These are phyloP conservation scores for Saccharomycopsis amapae DNA, from an alignment of 805 yeast genomes.

Conservation along the genomic window DNA sequence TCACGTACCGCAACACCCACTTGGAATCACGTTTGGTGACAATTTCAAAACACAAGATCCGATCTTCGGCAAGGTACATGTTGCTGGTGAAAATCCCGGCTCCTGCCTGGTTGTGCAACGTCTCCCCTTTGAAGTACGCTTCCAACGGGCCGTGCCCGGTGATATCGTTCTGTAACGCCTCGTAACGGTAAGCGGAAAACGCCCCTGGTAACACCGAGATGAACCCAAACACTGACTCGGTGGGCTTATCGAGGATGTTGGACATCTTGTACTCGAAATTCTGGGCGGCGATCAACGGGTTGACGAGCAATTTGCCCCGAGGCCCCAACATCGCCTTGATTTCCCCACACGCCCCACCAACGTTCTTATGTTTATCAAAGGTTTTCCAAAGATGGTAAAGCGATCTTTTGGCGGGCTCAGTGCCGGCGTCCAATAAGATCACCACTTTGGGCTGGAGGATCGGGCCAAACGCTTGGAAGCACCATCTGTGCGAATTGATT, in stretches of 20 bases:
- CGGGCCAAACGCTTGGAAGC: conserved; percentile 87
- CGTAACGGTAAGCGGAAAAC: conserved; percentile 86
- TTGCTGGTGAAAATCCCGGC: conserved; percentile 87
- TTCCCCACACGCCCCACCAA: conserved; percentile 98
- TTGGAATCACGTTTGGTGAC: conserved; percentile 70
- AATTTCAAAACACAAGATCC: conserved; percentile 89
- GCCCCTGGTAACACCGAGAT: conserved; percentile 96
- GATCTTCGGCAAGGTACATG: conserved; percentile 96
- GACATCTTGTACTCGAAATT: conserved; percentile 96
- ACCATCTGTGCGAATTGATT: conserved; percentile 96
- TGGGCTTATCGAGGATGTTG: conserved; percentile 89
- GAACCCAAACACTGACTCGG: conserved; percentile 92
- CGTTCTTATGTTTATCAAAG: conserved; percentile 64
- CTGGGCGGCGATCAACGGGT: conserved; percentile 95
- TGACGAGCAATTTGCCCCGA: conserved; percentile 46
- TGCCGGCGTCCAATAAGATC: conserved; percentile 87
- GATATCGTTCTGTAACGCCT: conserved; percentile 56
- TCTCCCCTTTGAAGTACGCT: conserved; percentile 90
- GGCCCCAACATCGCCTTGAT: conserved; percentile 80
- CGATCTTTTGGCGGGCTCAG: conserved; percentile 80
- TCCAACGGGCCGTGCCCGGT: conserved; percentile 81
- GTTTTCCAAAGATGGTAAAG: conserved; percentile 86
- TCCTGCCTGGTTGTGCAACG: conserved; percentile 47
- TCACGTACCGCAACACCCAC: conserved; percentile 81
- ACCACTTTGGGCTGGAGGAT: conserved; percentile 77